Evolutionary conservation across 345 rosid genomes (phyloP).

Genomic region (Arabidopsis suecica): DNA sequence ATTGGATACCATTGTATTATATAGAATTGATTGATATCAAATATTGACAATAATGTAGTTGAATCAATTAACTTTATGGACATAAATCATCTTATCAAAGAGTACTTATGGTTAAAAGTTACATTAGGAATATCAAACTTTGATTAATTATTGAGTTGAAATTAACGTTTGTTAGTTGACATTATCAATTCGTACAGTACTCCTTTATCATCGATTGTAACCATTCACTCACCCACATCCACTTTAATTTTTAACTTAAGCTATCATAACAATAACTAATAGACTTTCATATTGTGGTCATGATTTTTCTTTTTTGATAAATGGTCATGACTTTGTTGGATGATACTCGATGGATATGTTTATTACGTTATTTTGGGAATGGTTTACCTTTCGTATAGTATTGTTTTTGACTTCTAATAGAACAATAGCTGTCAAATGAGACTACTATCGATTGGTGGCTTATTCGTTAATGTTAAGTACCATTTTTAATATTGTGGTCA

Average conservation of each 20-base stretch:
- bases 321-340: not conserved
- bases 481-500: not conserved
- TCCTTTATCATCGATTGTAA: slow-evolving; percentile 1
- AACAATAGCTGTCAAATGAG: slow-evolving; percentile 5
- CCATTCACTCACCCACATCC: slow-evolving; percentile 7
- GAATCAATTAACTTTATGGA: slow-evolving; percentile 7
- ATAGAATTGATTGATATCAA: slow-evolving; percentile 18
- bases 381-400: not conserved
- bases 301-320: not conserved
- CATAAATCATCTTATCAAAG: slow-evolving; percentile 17
- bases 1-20: not conserved
- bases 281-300: slow-evolving; percentile 3
- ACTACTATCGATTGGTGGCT: not conserved
- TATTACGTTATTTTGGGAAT: not conserved
- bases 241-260: not conserved
- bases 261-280: not conserved
- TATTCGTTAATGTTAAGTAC: not conserved
- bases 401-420: not conserved
- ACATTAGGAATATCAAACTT: not conserved
- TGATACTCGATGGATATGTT: not conserved
- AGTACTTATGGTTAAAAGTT: slow-evolving; percentile 3
- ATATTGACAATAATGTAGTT: slow-evolving; percentile 28
- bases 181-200: slow-evolving; percentile 11
- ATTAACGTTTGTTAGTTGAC: not conserved
- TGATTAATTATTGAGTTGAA: not conserved